These are phyloP conservation scores for Andalucia godoyi DNA, from an alignment of 78 protist genomes.

Conservation along the genomic window DNA sequence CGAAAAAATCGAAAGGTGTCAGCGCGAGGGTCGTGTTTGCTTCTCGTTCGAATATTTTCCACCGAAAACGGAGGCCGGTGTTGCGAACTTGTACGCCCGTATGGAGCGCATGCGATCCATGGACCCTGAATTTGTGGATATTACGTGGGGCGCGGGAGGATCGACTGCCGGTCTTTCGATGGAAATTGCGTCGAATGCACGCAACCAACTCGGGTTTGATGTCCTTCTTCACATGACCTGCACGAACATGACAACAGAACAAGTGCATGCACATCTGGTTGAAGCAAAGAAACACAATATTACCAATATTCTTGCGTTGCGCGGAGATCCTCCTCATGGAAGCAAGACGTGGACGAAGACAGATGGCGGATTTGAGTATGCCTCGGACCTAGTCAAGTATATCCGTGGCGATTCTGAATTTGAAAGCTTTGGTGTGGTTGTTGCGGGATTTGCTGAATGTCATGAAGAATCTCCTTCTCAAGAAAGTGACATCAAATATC, in stretches of 20 bases:
- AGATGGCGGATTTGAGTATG: constrained; percentile 68
- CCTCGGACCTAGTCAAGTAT: constrained; percentile 71
- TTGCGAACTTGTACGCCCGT: constrained; percentile 29
- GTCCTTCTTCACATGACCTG: constrained; percentile 84
- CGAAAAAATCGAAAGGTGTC: too few species aligned
- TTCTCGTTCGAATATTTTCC: constrained; percentile 71
- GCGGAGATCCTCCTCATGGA: constrained; percentile 87
- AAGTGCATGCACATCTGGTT: constrained; percentile 35
- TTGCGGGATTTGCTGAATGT: constrained; percentile 24
- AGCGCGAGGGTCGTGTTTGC: too few species aligned
- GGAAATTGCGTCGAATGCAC: constrained; percentile 41
- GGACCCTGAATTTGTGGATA: constrained; percentile 67
- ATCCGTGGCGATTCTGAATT: constrained; percentile 57
- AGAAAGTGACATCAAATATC: constrained; percentile 41
- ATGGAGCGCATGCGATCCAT: constrained; percentile 26
- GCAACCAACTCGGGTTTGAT: constrained; percentile 36
- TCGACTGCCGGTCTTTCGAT: constrained; percentile 33
- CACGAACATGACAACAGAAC: constrained; percentile 47
- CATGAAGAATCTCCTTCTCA: constrained; percentile 4
- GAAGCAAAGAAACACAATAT: constrained; percentile 53
- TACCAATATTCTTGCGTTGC: constrained; percentile 75
- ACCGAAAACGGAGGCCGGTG: constrained; percentile 63
- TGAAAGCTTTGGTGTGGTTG: too few species aligned
- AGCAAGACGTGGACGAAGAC: constrained; percentile 46
- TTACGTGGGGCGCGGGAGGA: constrained; percentile 79